Base-by-base conservation (phyloP, 73 alveolate species). In the Paramecium octaurelia region DNA sequence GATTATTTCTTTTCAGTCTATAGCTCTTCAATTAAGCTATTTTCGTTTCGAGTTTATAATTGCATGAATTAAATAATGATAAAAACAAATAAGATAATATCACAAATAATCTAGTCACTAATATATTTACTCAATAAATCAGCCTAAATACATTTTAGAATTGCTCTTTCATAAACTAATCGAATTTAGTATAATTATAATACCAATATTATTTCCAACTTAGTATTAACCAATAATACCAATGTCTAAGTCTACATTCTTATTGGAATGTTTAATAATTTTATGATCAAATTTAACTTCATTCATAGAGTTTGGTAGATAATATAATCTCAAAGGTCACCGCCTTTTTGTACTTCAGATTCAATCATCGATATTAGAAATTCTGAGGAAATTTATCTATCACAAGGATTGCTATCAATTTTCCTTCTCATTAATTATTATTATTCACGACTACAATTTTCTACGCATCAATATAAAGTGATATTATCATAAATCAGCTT, bases 401-500 rank as follows among this genome's bases (percentile, higher is more conserved):
- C 1, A 27, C 31, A 1, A 98, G 23, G 99, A 99, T 58, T 87
- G 88, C 77, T 64, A 73, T 29, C 84, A 3, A 64, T 64, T 29
- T 64, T 27, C 43, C 97, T 95, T 46, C 95, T 92, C 40, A 60
- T 29, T 75, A 94, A 94, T 77, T 92, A 94, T 92, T n/a, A n/a
- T n/a, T n/a, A n/a, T n/a, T n/a, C n/a, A n/a, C n/a, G n/a, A n/a
- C 31, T 27, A 27, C 31, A 1, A 27, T 27, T 27, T 27, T 27
- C 31, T 27, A 27, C 2, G 1, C 1, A 27, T 27, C 31, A 1
- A 27, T 27, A 27, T 27, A 27, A 27, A 27, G 31, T 27, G 31
- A 27, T 27, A 27, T 27, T 27, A 80, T 83, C 95, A 97, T n/a
- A 95, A 77, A 83, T 95, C 97, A 94, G 91, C 94, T 83, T 98